Evolutionary conservation across 345 rosid genomes (phyloP).

Genomic region (Salix caprea): DNA sequence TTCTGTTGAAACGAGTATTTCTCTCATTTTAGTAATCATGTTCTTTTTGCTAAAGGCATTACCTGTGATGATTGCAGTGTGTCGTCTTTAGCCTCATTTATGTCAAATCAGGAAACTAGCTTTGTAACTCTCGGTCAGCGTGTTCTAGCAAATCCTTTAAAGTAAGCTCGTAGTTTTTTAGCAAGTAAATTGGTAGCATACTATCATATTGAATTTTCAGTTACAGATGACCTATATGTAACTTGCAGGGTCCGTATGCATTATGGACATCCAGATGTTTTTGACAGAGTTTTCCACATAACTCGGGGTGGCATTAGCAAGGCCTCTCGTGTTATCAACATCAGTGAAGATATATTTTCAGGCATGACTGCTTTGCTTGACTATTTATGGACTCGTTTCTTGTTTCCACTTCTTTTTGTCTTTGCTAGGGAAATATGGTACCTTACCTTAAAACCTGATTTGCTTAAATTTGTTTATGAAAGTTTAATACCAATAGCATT

Average conservation of each 20-base stretch:
- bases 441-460: too few relatives aligned
- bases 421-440: not conserved
- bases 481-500: too few relatives aligned
- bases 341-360: constrained; percentile 92
- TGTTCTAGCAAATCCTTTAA: constrained; percentile 87
- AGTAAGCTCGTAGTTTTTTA: constrained; percentile 46
- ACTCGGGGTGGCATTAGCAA: constrained; percentile 99
- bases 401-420: not conserved
- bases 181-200: not conserved
- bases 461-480: too few relatives aligned
- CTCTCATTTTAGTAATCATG: not conserved
- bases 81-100: constrained; percentile 89
- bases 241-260: constrained; percentile 86
- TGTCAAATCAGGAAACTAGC: constrained; percentile 95
- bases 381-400: not conserved
- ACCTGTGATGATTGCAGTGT: constrained; percentile 55
- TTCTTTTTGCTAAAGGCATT: constrained; percentile 2
- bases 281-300: constrained; percentile 93
- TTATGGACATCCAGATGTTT: constrained; percentile 99
- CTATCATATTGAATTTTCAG: not conserved
- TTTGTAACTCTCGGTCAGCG: constrained; percentile 97
- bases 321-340: constrained; percentile 97
- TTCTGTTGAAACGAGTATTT: constrained; percentile 4
- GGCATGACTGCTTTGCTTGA: constrained; percentile 37
- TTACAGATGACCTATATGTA: not conserved